phyloP scores from a whole-genome alignment of 129 eudicot species.

The Helichrysum umbraculigerum region DNA sequence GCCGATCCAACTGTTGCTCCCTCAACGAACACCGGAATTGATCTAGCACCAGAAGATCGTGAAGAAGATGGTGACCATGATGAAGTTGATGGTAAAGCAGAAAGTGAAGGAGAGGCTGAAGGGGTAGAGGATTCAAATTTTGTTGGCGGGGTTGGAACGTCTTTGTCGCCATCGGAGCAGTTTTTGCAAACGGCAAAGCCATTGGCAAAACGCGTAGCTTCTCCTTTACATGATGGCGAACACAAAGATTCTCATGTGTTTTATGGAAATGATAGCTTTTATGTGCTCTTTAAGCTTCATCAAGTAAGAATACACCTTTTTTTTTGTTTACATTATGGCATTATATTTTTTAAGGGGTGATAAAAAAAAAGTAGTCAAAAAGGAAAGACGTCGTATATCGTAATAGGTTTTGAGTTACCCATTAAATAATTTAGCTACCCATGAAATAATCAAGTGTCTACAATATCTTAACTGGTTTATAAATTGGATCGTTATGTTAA shows the following conservation, averaged over 20 bases:
- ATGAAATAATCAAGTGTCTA: not conserved
- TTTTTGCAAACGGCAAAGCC: slow-evolving; percentile 63
- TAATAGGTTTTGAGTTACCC: not conserved
- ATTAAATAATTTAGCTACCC: not conserved
- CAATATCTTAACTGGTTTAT: not conserved
- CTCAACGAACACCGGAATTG: not conserved
- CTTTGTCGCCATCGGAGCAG: slow-evolving; percentile 49
- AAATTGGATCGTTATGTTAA: not conserved
- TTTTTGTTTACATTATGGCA: not conserved
- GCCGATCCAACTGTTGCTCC: not conserved
- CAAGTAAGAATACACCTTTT: slow-evolving; percentile 51
- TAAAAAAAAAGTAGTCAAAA: not conserved
- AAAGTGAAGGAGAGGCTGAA: slow-evolving; percentile 96
- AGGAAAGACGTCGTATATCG: not conserved
- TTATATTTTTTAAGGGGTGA: not conserved
- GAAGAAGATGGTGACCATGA: slow-evolving; percentile 74
- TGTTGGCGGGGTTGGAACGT: slow-evolving; percentile 46
- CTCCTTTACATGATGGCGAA: slow-evolving; percentile 38
- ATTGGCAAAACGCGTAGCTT: slow-evolving; percentile 62
- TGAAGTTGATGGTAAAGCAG: slow-evolving; percentile 77
- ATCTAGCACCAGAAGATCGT: slow-evolving; percentile 46
- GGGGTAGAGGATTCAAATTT: slow-evolving; percentile 56
- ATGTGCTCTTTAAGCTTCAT: slow-evolving; percentile 87
- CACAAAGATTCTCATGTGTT: slow-evolving; percentile 56
- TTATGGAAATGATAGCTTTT: slow-evolving; percentile 87